Evolutionary conservation across 345 rosid species (phyloP).

Genomic region (Lepidium africanum): DNA sequence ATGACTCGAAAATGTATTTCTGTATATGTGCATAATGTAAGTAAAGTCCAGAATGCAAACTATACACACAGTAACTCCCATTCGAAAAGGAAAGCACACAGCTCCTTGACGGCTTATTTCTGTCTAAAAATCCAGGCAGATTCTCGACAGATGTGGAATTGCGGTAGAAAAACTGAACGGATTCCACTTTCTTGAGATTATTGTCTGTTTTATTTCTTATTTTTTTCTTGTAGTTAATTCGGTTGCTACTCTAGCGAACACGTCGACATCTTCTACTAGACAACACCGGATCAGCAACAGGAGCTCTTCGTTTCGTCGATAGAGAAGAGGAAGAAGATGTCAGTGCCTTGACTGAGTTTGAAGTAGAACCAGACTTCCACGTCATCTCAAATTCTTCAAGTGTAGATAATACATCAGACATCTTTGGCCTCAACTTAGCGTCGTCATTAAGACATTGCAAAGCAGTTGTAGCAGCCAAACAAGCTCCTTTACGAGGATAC

Average conservation of each 20-base stretch:
- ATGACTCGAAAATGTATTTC: too few species aligned
- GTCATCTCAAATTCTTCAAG: conserved; percentile 42
- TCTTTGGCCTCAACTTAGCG: conserved; percentile 65
- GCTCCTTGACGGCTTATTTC: too few species aligned
- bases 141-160: too few species aligned
- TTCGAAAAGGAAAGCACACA: too few species aligned
- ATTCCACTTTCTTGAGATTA: too few species aligned
- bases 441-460: conserved; percentile 52
- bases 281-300: neutral
- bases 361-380: conserved; percentile 4
- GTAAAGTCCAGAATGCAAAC: too few species aligned
- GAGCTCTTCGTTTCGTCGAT: neutral
- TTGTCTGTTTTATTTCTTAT: too few species aligned
- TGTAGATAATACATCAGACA: conserved; percentile 62
- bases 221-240: too few species aligned
- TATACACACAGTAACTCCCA: too few species aligned
- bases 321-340: neutral
- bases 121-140: too few species aligned
- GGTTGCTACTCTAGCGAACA: neutral
- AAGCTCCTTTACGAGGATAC: conserved; percentile 76
- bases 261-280: neutral
- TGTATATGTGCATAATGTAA: too few species aligned
- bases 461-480: conserved; percentile 61
- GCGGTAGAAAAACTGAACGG: too few species aligned
- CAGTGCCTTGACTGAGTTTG: neutral